Base-by-base conservation (phyloP, 2,329 filamentous ascomycete genomes). In the Tolypocladium tundrense region DNA sequence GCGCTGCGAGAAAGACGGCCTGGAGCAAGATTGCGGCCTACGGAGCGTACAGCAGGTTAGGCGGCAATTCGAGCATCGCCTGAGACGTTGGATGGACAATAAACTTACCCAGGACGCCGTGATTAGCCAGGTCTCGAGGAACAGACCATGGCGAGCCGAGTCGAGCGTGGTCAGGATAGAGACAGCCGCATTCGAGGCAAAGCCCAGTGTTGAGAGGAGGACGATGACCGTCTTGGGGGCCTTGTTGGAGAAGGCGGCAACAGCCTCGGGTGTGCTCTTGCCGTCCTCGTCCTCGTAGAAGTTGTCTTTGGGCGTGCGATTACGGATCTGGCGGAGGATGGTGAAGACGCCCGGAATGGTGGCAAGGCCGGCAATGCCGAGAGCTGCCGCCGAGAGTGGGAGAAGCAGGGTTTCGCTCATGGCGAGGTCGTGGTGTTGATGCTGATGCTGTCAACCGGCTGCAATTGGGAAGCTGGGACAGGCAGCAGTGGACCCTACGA, bases 251-350 rank as follows among this genome's bases (percentile, higher is more conserved):
- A 86, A 91, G 43, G 77, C 77, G 27, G 78, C 77, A 56, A 84
- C 68, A 1, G 85, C 84, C 66, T 87, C 84, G 45, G 82, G 77
- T 0, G 84, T 87, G 39, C 86, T 87, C 61, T 80, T 77, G 54
- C 88, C 88, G 71, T 92, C 88, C 60, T 79, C 73, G 66, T 92
- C 88, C 63, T 85, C 75, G 66, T 91, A 91, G 14, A 78, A 73
- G 13, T 78, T 72, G 45, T 79, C 73, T 58, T 72, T 72, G 10
- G 72, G 69, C 5, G 66, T 67, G 31, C 69, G 69, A 43, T 68
- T 64, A 39, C 69, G 71, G 41, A 70, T 59, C 59, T 77, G 75
- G 39, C 63, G 62, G 52, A 70, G 41, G 41, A 74, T 63, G 50
- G 70, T 68, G 42, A 67, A 59, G 27, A 75, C 40, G 45, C 72